These are phyloP conservation scores for Pythium myriotylum DNA, from an alignment of 352 stramenopile genomes.

Conservation along the genomic window DNA sequence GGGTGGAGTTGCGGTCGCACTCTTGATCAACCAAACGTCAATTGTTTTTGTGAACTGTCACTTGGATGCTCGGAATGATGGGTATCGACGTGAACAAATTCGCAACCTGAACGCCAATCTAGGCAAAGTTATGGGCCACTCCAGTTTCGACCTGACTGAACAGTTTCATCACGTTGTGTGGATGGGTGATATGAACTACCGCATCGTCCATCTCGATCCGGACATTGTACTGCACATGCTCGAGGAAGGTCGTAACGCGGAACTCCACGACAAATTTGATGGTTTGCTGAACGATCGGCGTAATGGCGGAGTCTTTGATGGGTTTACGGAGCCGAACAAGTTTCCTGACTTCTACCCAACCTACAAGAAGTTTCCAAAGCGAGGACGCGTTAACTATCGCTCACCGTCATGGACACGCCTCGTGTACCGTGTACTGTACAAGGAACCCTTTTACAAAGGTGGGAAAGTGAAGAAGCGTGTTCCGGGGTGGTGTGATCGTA, in stretches of 20 bases:
- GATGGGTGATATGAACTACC: conserved; percentile 91
- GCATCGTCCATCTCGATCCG: conserved; percentile 74
- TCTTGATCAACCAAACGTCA: conserved; percentile 77
- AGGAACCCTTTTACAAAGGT: conserved; percentile 90
- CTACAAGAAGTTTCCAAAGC: conserved; percentile 88
- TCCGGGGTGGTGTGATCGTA: conserved; percentile 86
- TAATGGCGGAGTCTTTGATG: conserved; percentile 76
- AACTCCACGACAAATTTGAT: conserved; percentile 87
- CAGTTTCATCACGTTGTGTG: conserved; percentile 91
- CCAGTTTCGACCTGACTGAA: conserved; percentile 81
- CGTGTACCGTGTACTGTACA: conserved; percentile 84
- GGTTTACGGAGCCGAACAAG: conserved; percentile 81
- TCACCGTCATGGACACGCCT: conserved; percentile 68
- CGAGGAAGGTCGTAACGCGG: conserved; percentile 67
- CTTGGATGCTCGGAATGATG: conserved; percentile 80
- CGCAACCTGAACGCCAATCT: conserved; percentile 76
- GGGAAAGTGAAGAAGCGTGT: conserved; percentile 90
- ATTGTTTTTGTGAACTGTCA: conserved; percentile 88
- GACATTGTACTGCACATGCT: conserved; percentile 82
- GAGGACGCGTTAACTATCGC: conserved; percentile 61
- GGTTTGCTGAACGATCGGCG: conserved; percentile 78
- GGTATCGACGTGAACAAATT: conserved; percentile 84
- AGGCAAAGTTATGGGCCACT: conserved; percentile 78
- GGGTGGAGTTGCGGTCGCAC: conserved; percentile 72
- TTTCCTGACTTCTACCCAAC: conserved; percentile 89